Conservation (phyloP, 495 filamentous ascomycete genomes). For the Elaphomyces granulatus region DNA sequence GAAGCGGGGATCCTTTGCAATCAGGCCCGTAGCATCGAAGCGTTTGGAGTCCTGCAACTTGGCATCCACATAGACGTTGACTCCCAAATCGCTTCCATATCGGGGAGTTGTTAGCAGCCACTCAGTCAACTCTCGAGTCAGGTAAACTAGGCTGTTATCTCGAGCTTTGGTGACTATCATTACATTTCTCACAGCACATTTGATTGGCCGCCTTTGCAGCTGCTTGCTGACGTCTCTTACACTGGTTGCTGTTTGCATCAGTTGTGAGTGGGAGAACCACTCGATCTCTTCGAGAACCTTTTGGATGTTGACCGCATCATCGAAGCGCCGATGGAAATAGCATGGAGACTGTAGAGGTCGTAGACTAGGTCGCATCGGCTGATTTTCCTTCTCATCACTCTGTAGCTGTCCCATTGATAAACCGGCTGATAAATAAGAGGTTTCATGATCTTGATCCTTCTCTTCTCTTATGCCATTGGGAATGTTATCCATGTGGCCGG, state of each 20-base stretch:
- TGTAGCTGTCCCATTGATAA: constrained; percentile 45
- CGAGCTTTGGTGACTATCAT: constrained; percentile 97
- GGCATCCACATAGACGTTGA: constrained; percentile 90
- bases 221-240: constrained; percentile 93
- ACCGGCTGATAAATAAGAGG: constrained; percentile 49
- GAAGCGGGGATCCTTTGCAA: constrained; percentile 56
- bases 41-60: constrained; percentile 75
- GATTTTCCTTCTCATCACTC: constrained; percentile 30
- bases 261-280: constrained; percentile 75
- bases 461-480: constrained; percentile 24
- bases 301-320: constrained; percentile 88
- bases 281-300: constrained; percentile 95
- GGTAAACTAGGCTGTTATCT: constrained; percentile 71
- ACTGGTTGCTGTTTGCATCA: constrained; percentile 87
- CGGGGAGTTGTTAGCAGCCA: constrained; percentile 79
- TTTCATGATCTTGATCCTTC: constrained; percentile 28
- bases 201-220: constrained; percentile 75
- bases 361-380: constrained; percentile 46
- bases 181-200: constrained; percentile 71
- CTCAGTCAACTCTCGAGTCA: constrained; percentile 71
- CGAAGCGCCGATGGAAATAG: constrained; percentile 94
- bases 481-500: constrained; percentile 23
- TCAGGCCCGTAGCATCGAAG: constrained; percentile 61
- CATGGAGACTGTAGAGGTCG: constrained; percentile 81
- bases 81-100: constrained; percentile 63